Conservation (phyloP, 208 protist genomes). For the Trypanosoma cruzi region DNA sequence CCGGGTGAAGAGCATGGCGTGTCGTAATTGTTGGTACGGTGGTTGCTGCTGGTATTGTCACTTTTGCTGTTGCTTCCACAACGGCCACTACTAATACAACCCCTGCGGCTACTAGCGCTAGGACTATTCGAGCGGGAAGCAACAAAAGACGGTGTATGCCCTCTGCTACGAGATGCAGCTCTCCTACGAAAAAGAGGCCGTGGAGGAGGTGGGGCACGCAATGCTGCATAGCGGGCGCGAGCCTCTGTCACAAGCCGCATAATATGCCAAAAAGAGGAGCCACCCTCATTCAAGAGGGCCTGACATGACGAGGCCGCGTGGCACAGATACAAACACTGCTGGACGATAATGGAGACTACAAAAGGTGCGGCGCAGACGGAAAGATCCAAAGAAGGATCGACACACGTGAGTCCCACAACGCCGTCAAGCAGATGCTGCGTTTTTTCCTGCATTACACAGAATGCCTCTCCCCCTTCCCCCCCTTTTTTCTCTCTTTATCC, state of each 20-base stretch:
- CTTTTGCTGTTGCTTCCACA: not conserved
- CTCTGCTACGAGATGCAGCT: not conserved
- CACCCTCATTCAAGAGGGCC: constrained; percentile 55
- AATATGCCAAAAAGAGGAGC: constrained; percentile 49
- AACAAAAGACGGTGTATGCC: not conserved
- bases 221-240: constrained; percentile 25
- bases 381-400: constrained; percentile 47
- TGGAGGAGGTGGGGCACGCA: constrained; percentile 9
- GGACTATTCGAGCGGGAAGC: not conserved
- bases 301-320: constrained; percentile 46
- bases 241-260: constrained; percentile 39
- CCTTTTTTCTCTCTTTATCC: constrained; percentile 12
- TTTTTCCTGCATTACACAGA: constrained; percentile 33
- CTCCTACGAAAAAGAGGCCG: constrained; percentile 2
- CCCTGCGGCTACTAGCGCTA: not conserved
- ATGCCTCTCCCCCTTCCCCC: not conserved
- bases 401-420: constrained; percentile 52
- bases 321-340: constrained; percentile 66
- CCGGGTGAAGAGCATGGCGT: too few species aligned
- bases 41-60: not conserved
- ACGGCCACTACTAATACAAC: not conserved
- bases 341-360: constrained; percentile 49
- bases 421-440: constrained; percentile 46
- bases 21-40: not conserved
- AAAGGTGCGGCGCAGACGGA: constrained; percentile 55